Base-by-base conservation (phyloP, 345 rosid species). In the Iberis pinnata region DNA sequence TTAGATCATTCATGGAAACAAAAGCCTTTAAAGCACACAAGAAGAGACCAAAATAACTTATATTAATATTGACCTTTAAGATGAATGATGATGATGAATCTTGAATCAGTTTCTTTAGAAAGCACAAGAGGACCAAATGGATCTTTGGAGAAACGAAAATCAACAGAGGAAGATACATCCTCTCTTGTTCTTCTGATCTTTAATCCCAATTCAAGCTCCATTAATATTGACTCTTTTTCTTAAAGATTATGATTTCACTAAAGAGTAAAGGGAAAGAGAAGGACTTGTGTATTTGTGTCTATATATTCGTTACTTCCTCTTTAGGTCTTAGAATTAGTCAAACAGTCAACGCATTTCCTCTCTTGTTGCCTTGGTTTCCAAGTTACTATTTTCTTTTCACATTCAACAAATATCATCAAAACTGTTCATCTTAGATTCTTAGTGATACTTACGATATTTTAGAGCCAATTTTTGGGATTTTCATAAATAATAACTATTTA, bases 121-220 rank as follows among this genome's bases (percentile, higher is more conserved):
- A 78, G 58, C 66, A 86, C 82, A 48, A 84, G 32, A 27, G 81
- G 82, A 59, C 80, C 80, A 25, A 64, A 65, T 2, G 71, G 66
- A 60, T 78, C 80, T 70, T 73, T 87, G 8, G 75, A 50, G 39
- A 82, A 56, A 16, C 62, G 73, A 41, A 87, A 64, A 61, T 76
- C 72, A 7, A 81, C 40, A 0, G 67, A 69, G 52, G 86, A 79
- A 8, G 75, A 76, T 27, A 68, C 51, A 52, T 82, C 86, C 20
- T 83, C 88, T 67, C 80, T 79, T 7, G 73, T 80, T 43, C 46
- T 85, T 4, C 88, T 80, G 67, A 84, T 72, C 79, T 80, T 84
- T 20, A 90, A 70, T 45, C 84, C 89, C 39, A 90, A 35, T 76
- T 90, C 96, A 2, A 86, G 67, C 87, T 86, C 94, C 96, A 90